phyloP scores from a whole-genome alignment of 1,284 basidiomycete genomes.

The Sparassis latifolia region DNA sequence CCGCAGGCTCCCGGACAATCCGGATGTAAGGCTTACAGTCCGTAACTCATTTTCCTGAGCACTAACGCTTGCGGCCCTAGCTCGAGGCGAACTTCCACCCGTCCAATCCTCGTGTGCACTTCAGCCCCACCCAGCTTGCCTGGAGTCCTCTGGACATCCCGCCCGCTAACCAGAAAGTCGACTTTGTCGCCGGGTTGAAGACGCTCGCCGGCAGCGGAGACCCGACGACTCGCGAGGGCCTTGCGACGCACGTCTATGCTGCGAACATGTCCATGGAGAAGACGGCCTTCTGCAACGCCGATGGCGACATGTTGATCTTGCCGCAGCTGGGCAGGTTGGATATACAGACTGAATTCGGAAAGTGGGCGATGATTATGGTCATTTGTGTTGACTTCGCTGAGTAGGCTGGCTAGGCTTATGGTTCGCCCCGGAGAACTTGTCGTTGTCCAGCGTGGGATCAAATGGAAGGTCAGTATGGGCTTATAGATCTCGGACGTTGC shows the following conservation, averaged over 20 bases:
- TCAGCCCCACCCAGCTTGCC: conserved; percentile 61
- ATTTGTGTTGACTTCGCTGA: not conserved
- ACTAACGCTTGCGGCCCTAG: not conserved
- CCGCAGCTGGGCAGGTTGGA: conserved; percentile 54
- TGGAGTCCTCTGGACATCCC: conserved; percentile 64
- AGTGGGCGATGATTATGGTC: conserved; percentile 25
- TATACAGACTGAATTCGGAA: conserved; percentile 59
- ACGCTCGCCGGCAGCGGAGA: conserved; percentile 56
- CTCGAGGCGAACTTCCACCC: conserved; percentile 46
- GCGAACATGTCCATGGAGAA: conserved; percentile 57
- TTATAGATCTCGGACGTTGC: not conserved
- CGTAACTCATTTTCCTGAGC: conserved; percentile 1
- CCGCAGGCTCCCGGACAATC: conserved; percentile 42
- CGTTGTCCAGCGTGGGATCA: conserved; percentile 59
- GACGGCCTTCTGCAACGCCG: conserved; percentile 57
- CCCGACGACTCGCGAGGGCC: conserved; percentile 38
- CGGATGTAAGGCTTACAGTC: conserved; percentile 35
- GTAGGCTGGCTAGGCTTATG: conserved; percentile 30
- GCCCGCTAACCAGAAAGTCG: conserved; percentile 33
- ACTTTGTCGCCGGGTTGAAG: conserved; percentile 60
- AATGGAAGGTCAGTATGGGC: conserved; percentile 42
- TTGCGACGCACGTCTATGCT: conserved; percentile 57
- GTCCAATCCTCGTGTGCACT: conserved; percentile 52
- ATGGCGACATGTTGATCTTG: conserved; percentile 61
- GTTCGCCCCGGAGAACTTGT: conserved; percentile 54